phyloP scores from a whole-genome alignment of 306 rosid species.

The Malus sieversii region DNA sequence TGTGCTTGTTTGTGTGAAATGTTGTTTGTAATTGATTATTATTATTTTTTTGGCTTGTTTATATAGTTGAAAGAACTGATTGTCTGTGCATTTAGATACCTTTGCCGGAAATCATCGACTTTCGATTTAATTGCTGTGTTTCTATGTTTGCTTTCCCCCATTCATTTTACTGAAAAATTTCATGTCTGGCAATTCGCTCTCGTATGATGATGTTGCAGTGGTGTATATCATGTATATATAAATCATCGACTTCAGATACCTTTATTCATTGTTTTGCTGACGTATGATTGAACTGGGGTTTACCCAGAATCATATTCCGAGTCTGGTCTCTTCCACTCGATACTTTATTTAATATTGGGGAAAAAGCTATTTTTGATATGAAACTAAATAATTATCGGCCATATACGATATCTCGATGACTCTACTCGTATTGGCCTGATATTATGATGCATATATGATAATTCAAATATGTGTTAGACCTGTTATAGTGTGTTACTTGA shows the following conservation, averaged over 20 bases:
- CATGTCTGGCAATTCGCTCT: background rate
- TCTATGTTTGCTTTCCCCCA: background rate
- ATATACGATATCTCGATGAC: no score
- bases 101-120: background rate
- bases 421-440: background rate
- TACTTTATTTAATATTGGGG: background rate
- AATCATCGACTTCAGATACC: no score
- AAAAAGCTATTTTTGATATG: background rate
- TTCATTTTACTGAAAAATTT: background rate
- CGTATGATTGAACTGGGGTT: background rate
- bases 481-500: background rate
- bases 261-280: background rate
- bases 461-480: background rate
- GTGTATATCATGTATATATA: no score
- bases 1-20: background rate
- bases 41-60: background rate
- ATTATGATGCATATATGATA: background rate
- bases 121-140: background rate
- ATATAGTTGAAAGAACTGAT: background rate
- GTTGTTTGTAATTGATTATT: background rate
- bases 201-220: background rate
- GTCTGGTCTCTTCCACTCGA: background rate
- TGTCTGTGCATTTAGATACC: background rate
- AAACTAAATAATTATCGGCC: background rate
- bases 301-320: background rate